phyloP scores from a whole-genome alignment of 1,284 basidiomycete genomes.

The Porogramme epimiltina region DNA sequence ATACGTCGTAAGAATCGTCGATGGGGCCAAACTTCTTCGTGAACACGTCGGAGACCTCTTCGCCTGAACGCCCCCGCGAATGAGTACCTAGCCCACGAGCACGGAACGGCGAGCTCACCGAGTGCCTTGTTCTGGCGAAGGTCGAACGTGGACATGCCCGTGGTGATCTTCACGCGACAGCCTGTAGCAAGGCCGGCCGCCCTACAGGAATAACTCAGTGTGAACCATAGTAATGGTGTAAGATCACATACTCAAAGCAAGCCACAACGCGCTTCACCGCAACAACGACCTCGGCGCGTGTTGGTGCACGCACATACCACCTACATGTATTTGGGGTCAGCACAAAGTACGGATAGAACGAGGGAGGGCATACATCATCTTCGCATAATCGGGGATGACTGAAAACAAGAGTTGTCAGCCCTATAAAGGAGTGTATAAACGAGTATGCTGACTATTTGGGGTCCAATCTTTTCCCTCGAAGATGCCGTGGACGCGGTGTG shows the following conservation, averaged over 20 bases:
- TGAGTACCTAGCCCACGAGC: too few species aligned
- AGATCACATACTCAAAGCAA: slow-evolving; percentile 28
- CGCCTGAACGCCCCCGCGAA: slow-evolving; percentile 16
- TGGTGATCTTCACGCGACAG: slow-evolving; percentile 56
- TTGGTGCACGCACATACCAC: slow-evolving; percentile 69
- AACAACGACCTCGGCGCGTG: slow-evolving; percentile 50
- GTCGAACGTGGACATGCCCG: slow-evolving; percentile 40
- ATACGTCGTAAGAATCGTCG: slow-evolving; percentile 25
- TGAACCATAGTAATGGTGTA: slow-evolving; percentile 47
- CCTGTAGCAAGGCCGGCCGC: slow-evolving; percentile 73
- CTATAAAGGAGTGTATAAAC: background rate
- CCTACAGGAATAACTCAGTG: slow-evolving; percentile 36
- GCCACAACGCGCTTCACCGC: slow-evolving; percentile 37
- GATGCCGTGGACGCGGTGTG: slow-evolving; percentile 71
- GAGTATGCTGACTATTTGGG: slow-evolving; percentile 54
- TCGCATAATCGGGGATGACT: slow-evolving; percentile 83
- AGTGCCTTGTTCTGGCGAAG: slow-evolving; percentile 64
- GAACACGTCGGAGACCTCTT: slow-evolving; percentile 31
- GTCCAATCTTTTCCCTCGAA: slow-evolving; percentile 65
- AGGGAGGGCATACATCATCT: slow-evolving; percentile 45
- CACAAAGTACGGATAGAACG: too few species aligned
- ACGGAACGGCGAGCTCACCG: slow-evolving; percentile 37
- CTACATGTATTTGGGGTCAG: slow-evolving; percentile 7
- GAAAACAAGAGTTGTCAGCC: background rate
- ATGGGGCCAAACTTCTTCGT: slow-evolving; percentile 26